Base-by-base conservation (phyloP, 1,284 basidiomycete species). In the Trametes versicolor region DNA sequence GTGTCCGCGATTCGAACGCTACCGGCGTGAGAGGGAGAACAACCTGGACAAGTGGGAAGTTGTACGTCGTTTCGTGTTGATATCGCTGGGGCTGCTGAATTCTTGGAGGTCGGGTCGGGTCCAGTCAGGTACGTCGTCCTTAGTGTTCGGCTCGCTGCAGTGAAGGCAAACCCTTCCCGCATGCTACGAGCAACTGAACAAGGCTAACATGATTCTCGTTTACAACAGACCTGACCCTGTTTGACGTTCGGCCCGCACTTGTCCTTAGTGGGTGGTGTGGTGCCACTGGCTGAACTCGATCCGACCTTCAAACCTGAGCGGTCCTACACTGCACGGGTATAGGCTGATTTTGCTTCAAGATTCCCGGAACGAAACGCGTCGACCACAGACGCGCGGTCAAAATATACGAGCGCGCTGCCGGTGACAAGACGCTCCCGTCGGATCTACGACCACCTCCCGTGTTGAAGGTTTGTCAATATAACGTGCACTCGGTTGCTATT, bases 1-100 rank as follows among this genome's bases (percentile, higher is more conserved):
- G 96, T 99, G 97, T 76, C 94, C 96, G 6, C 90, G 93, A 57
- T 97, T 95, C 72, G 97, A 99, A 79, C 85, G 93, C 23, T 96
- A 97, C 76, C 87, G 96, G 72, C 86, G 97, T 51, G 95, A 99
- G 77, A 87, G 91, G 64, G 94, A 97, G 73, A 93, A 94, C 74
- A 95, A 96, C 73, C 84, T 98, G 1, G 91, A 95, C 72, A 88
- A 90, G 66, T 93, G 93, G 83, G 97, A 99, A 82, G 85, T 87
- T 67, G 94, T 96, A 78, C 72, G 91, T 81, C 29, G 53, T 62
- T 45, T 49, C 48, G 29, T 67, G 39, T 59, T 51, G 51, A 37
- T 39, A 12, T 55, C n/a, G 51, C 52, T 43, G 57, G 65, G 65
- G 63, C 68, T 67, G 61, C 65, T 69, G 65, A 65, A 51, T 64